A percentile compares a stretch with the other conserved stretches of the same genome.
phyloP scores from a whole-genome alignment of 768 basidiomycete species.

The Pleurotus tuoliensis region DNA sequence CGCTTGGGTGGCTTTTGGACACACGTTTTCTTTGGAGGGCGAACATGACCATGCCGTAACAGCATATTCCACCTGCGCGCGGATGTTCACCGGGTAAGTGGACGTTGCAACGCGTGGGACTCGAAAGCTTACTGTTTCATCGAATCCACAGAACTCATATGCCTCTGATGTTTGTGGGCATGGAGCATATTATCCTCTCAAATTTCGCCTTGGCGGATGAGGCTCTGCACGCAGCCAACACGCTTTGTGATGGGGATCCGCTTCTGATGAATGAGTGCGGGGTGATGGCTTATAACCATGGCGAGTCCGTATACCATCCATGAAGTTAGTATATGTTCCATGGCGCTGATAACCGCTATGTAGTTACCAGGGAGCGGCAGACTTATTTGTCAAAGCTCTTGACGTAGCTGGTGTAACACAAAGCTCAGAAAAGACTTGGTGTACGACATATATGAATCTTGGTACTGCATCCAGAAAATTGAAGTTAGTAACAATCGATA shows the following conservation, averaged over 20 bases:
- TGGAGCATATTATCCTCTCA: slow-evolving; percentile 93
- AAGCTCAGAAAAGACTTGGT: slow-evolving; percentile 81
- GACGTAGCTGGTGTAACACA: slow-evolving; percentile 83
- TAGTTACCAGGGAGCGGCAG: slow-evolving; percentile 72
- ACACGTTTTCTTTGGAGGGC: slow-evolving; percentile 94
- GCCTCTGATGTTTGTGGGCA: slow-evolving; percentile 92
- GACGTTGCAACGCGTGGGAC: neutral
- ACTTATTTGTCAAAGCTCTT: slow-evolving; percentile 71
- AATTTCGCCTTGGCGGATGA: slow-evolving; percentile 83
- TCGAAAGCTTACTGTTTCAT: neutral
- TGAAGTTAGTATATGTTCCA: neutral
- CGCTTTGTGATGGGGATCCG: slow-evolving; percentile 85
- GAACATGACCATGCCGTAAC: slow-evolving; percentile 99
- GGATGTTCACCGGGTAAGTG: slow-evolving; percentile 88
- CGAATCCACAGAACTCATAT: slow-evolving; percentile 73
- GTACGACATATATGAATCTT: slow-evolving; percentile 86
- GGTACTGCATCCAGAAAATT: slow-evolving; percentile 86
- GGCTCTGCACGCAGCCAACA: slow-evolving; percentile 75
- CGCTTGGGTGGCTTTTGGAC: slow-evolving; percentile 97
- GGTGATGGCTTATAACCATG: slow-evolving; percentile 86
- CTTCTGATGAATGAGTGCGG: slow-evolving; percentile 89
- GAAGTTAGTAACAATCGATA: slow-evolving; percentile 42
- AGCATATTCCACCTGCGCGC: slow-evolving; percentile 93
- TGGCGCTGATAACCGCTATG: neutral
- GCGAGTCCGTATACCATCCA: slow-evolving; percentile 51